Percentiles rank a stretch among this genome's conserved stretches.
phyloP scores from a whole-genome alignment of 768 basidiomycete genomes.

The Termitomyces sp. region DNA sequence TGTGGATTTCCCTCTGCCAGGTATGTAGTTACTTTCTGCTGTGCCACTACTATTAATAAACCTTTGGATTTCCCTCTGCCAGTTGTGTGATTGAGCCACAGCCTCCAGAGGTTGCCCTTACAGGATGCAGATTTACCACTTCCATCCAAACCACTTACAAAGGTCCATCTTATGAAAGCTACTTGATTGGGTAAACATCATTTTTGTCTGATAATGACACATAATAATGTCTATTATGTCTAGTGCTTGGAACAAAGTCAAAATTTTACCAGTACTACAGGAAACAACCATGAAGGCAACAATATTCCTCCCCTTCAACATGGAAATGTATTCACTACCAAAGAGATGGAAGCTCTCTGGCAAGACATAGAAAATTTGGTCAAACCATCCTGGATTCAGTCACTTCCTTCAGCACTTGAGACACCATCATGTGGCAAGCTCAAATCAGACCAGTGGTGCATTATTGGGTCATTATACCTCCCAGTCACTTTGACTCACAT shows the following conservation, averaged over 20 bases:
- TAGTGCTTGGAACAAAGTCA: no score
- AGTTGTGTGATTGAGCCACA: no score
- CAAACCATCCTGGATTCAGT: slow-evolving; percentile 27
- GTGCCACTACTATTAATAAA: no score
- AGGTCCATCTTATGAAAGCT: background rate
- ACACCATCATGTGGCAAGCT: slow-evolving; percentile 19
- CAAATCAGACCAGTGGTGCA: slow-evolving; percentile 30
- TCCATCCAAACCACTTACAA: background rate
- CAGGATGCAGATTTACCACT: background rate
- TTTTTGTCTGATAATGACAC: background rate
- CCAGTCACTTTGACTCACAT: slow-evolving; percentile 32
- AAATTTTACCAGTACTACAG: background rate
- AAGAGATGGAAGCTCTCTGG: slow-evolving; percentile 7
- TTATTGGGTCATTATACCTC: slow-evolving; percentile 21
- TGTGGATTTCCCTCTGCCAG: no score
- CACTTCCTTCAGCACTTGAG: slow-evolving; percentile 20
- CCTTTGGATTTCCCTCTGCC: no score
- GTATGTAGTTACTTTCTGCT: no score
- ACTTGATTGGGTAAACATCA: background rate
- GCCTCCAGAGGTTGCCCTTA: no score
- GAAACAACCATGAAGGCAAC: background rate
- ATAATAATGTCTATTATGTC: background rate
- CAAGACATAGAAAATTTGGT: slow-evolving; percentile 8
- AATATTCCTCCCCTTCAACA: background rate
- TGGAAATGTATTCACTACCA: background rate